Base-by-base conservation (phyloP, 2,329 filamentous ascomycete genomes). In the Ceratocystis lukuohia region DNA sequence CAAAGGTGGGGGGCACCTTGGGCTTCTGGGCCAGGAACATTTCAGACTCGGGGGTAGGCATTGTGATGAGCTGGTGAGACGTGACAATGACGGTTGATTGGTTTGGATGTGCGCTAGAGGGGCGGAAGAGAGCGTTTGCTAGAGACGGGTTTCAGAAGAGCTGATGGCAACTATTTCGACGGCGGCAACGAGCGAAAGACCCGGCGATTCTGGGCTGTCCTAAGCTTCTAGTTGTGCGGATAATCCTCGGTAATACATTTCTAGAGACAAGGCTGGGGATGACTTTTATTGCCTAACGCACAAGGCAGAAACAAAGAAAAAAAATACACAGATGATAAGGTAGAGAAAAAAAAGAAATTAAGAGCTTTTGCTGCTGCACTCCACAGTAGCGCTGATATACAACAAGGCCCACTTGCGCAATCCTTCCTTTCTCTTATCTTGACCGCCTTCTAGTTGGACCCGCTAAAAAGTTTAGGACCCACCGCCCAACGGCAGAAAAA, bases 21-120 rank as follows among this genome's bases (percentile, higher is more conserved):
- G 90, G 89, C 82, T 94, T 94, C 78, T 88, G 88, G 71, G 87
- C 88, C 77, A 91, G 84, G 80, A 93, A 94, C 74, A 84, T 81
- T 72, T 82, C 85, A 73, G 89, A 93, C 77, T 94, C 89, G 76
- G 89, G 88, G 28, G 88, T 93, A 72, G 89, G 89, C 87, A 93
- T 93, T 71, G 73, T 77, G 28, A 22, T 12, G 17, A 53, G 22
- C 25, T 22, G 22, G 20, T 5, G 22, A 48, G 37, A 37, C 5
- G 33, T n/a, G 59, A 12, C 12, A n/a, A 20, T 37, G 17, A 20
- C 15, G 37, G 61, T 22, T 33, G 61, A 33, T 28, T 37, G 25
- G 33, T 20, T n/a, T 48, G 46, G 20, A 48, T n/a, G 2, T 22
- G 48, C 48, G 48, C 25, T 6, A 30, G 56, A 28, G 56, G 56